Base-by-base conservation (phyloP, 2,329 filamentous ascomycete genomes). In the Grosmannia serpens region DNA sequence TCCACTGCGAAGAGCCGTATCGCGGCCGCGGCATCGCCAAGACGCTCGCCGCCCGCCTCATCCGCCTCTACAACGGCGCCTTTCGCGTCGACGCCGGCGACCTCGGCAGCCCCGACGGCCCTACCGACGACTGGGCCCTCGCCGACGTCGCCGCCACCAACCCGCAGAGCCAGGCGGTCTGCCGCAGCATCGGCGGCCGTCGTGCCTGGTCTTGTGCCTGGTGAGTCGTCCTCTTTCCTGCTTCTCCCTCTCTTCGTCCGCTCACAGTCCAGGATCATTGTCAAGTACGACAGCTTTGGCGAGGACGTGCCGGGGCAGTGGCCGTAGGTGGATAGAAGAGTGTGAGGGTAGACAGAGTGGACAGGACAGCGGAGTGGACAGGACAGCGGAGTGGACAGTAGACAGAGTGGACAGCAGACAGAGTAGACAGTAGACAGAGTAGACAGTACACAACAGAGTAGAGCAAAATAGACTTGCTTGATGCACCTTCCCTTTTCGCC, bases 121-220 rank as follows among this genome's bases (percentile, higher is more conserved):
- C 77, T 0, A 64, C 73, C 0, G 80, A 81, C 44, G 77, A 74
- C 8, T 82, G 78, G 73, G 78, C 76, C 29, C 77, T 82, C 60
- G 85, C 85, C 2, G 84, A 89, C 68, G 86, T 89, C 0, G 77
- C 81, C 3, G 71, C 76, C 0, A 76, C 77, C 0, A 89, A 89
- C 63, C 59, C 67, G 2, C 77, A 78, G 47, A 89, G 86, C 65
- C 77, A 81, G 54, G 78, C 73, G 0, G 80, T 89, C 41, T 87
- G 84, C 64, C 78, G 70, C 66, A 82, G 83, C 59, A 67, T 89
- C 50, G 80, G 82, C 2, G 85, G 83, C 0, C 76, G 71, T 61
- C 70, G 73, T 3, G 69, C 71, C 17, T 87, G 83, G 82, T 70
- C 74, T 17, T 71, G 79, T 20, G 82, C 80, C 55, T 89, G 86